phyloP scores from a whole-genome alignment of 2,329 filamentous ascomycete genomes.

The Fusarium udum region DNA sequence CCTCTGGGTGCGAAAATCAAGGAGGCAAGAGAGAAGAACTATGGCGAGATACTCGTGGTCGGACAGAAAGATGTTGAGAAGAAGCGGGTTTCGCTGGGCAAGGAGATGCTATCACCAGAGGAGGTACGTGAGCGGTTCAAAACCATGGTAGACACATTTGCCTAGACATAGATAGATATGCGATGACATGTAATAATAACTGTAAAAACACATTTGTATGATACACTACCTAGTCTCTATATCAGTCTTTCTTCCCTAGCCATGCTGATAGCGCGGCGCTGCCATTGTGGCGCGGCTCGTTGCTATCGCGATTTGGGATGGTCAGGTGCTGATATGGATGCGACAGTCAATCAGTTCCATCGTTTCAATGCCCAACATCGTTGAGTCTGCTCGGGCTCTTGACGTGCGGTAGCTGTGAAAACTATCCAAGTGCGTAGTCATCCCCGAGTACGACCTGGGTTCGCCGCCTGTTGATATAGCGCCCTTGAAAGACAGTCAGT shows the following conservation, averaged over 20 bases:
- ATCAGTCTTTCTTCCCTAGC: constrained; percentile 1
- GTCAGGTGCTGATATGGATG: not conserved
- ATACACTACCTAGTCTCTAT: constrained; percentile 1
- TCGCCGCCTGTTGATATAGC: constrained; percentile 34
- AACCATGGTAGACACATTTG: constrained; percentile 57
- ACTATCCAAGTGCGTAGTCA: not conserved
- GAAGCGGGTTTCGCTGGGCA: constrained; percentile 60
- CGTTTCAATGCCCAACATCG: not conserved
- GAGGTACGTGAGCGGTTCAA: constrained; percentile 58
- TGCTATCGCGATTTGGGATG: not conserved
- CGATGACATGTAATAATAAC: constrained; percentile 1
- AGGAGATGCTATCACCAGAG: constrained; percentile 55
- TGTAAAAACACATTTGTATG: constrained; percentile 14
- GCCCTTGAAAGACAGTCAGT: constrained; percentile 27
- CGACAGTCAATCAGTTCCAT: not conserved
- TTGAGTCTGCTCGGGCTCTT: not conserved
- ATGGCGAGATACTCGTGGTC: constrained; percentile 77
- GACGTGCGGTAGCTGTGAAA: not conserved
- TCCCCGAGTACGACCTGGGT: constrained; percentile 25
- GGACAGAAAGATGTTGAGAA: constrained; percentile 72
- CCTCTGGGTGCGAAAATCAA: constrained; percentile 74
- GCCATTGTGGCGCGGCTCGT: constrained; percentile 4
- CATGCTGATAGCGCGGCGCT: constrained; percentile 7
- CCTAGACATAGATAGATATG: constrained; percentile 47
- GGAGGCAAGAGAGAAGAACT: constrained; percentile 76